These are phyloP conservation scores for Colletotrichum trifolii DNA, from an alignment of 2,329 filamentous ascomycete genomes.

Conservation along the genomic window DNA sequence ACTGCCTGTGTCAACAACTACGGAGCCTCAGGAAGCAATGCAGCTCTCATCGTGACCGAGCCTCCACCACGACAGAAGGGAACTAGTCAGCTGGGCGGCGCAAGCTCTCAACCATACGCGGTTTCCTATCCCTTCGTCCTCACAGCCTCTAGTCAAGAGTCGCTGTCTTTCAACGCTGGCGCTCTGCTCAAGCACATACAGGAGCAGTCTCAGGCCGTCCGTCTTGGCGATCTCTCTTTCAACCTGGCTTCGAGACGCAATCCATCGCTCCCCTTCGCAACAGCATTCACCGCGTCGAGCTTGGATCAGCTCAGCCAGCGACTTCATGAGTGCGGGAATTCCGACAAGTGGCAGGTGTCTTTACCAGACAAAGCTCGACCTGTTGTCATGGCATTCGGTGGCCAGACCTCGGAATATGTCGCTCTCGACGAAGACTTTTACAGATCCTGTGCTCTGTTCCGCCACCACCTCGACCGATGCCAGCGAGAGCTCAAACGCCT, in stretches of 20 bases:
- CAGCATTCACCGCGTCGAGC: not conserved
- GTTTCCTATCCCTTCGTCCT: not conserved
- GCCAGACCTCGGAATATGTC: constrained; percentile 43
- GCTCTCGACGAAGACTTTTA: constrained; percentile 23
- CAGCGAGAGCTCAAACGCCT: constrained; percentile 41
- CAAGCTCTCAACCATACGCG: not conserved
- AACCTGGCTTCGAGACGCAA: constrained; percentile 3
- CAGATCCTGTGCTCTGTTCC: constrained; percentile 38
- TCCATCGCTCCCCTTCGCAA: not conserved
- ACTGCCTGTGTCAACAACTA: constrained; percentile 50
- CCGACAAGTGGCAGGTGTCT: not conserved
- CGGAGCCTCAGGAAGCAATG: constrained; percentile 44
- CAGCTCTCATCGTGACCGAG: constrained; percentile 39
- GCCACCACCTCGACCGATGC: constrained; percentile 48
- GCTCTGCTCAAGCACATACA: not conserved
- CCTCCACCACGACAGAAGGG: not conserved
- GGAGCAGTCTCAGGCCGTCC: not conserved
- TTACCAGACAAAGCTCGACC: constrained; percentile 19
- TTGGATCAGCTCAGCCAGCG: not conserved
- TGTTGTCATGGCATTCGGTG: constrained; percentile 51
- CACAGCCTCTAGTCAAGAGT: not conserved
- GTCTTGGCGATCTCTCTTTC: not conserved
- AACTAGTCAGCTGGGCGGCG: not conserved
- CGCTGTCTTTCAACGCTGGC: not conserved
- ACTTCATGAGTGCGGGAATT: not conserved